phyloP scores from a whole-genome alignment of 345 rosid species.

The Ricinus communis region DNA sequence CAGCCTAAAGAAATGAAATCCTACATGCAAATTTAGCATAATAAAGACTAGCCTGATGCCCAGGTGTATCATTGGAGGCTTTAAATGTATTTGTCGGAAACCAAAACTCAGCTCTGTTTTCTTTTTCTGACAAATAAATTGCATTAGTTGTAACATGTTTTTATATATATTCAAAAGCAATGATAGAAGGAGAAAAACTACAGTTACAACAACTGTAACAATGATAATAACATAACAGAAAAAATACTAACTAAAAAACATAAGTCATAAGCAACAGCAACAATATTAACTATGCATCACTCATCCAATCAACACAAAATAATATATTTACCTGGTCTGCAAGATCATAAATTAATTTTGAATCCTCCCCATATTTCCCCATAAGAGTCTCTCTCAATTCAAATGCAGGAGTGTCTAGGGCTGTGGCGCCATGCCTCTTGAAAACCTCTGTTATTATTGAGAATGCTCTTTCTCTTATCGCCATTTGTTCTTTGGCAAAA shows the following conservation, averaged over 20 bases:
- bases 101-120: not conserved
- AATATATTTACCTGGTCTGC: constrained; percentile 81
- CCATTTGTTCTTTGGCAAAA: constrained; percentile 88
- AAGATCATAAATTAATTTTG: constrained; percentile 87
- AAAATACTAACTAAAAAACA: too few relatives aligned
- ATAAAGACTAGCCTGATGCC: not conserved
- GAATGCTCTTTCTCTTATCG: constrained; percentile 73
- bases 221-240: too few relatives aligned
- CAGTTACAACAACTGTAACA: not conserved
- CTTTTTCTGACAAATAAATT: not conserved
- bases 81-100: not conserved
- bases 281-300: not conserved
- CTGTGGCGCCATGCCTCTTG: constrained; percentile 88
- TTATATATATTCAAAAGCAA: not conserved
- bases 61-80: too few relatives aligned
- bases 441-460: constrained; percentile 70
- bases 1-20: not conserved
- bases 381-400: constrained; percentile 91
- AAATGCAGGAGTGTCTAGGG: constrained; percentile 93
- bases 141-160: not conserved
- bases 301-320: not conserved
- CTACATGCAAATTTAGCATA: not conserved
- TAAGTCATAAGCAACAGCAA: not conserved
- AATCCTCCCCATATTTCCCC: constrained; percentile 96
- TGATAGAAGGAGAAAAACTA: too few relatives aligned